Percentiles rank a stretch among this genome's conserved stretches.
These are phyloP conservation scores for Liriodendron chinense DNA, from an alignment of 164 flowering plant genomes.

Conservation along the genomic window DNA sequence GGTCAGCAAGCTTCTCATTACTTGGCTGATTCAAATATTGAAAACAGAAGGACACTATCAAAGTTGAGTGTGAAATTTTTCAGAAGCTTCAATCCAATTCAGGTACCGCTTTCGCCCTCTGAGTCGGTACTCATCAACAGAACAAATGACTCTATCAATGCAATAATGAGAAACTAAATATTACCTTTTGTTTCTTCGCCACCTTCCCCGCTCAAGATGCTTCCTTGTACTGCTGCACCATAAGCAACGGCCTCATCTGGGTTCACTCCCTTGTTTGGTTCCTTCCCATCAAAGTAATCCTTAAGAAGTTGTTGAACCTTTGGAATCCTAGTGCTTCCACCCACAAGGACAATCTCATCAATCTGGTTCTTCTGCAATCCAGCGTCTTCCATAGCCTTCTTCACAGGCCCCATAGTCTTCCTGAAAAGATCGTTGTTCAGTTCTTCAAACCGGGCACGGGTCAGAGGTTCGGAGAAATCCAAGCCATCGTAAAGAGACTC, in stretches of 20 bases:
- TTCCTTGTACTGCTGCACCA: constrained; percentile 94
- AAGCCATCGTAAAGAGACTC: constrained; percentile 73
- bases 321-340: constrained; percentile 95
- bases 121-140: too few species aligned
- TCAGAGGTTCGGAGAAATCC: constrained; percentile 85
- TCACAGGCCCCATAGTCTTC: constrained; percentile 94
- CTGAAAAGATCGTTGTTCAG: constrained; percentile 83
- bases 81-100: too few species aligned
- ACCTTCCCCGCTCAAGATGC: constrained; percentile 88
- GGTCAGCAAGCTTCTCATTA: too few species aligned
- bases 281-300: constrained; percentile 87
- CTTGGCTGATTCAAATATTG: too few species aligned
- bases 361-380: constrained; percentile 75
- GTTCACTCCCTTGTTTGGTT: constrained; percentile 94
- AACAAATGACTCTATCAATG: too few species aligned
- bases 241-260: constrained; percentile 95
- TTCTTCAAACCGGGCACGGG: constrained; percentile 84
- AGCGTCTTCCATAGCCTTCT: constrained; percentile 97
- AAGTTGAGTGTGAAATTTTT: too few species aligned
- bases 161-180: neutral
- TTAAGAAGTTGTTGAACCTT: constrained; percentile 90
- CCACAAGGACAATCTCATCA: constrained; percentile 93
- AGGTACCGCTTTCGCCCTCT: too few species aligned
- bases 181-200: constrained; percentile 91
- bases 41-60: too few species aligned